Percentiles rank a stretch among this genome's conserved stretches.
Evolutionary conservation across 768 basidiomycete species (phyloP).

Genomic region (Zangia roseola): DNA sequence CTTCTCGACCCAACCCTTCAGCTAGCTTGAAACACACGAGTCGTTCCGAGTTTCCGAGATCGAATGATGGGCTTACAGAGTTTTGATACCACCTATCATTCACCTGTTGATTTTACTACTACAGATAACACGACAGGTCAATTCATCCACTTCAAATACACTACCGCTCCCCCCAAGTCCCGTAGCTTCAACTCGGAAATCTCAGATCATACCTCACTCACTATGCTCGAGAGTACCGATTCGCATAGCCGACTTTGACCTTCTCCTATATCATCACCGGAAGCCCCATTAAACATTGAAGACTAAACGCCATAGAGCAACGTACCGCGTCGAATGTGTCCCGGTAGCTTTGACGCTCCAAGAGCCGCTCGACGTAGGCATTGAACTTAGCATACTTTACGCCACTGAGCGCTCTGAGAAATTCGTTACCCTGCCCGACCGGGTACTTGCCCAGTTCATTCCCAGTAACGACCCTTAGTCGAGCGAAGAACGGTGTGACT

Average conservation of each 20-base stretch:
- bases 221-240: constrained; percentile 7
- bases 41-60: too few relatives aligned
- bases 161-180: too few relatives aligned
- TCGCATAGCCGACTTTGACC: neutral
- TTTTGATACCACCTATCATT: too few relatives aligned
- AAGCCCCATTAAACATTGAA: neutral
- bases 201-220: neutral
- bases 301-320: neutral
- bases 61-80: too few relatives aligned
- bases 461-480: constrained; percentile 42
- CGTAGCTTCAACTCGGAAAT: neutral
- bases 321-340: constrained; percentile 56
- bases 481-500: constrained; percentile 58
- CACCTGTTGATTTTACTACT: too few relatives aligned
- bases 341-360: constrained; percentile 52
- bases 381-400: constrained; percentile 50
- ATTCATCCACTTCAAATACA: too few relatives aligned
- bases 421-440: constrained; percentile 45
- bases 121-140: too few relatives aligned
- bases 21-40: too few relatives aligned
- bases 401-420: constrained; percentile 37
- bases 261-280: constrained; percentile 9
- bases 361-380: constrained; percentile 48
- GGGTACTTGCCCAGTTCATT: constrained; percentile 54
- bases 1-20: too few relatives aligned